These are phyloP conservation scores for Neofusicoccum sp. DNA, from an alignment of 2,329 filamentous ascomycete genomes.

Conservation along the genomic window DNA sequence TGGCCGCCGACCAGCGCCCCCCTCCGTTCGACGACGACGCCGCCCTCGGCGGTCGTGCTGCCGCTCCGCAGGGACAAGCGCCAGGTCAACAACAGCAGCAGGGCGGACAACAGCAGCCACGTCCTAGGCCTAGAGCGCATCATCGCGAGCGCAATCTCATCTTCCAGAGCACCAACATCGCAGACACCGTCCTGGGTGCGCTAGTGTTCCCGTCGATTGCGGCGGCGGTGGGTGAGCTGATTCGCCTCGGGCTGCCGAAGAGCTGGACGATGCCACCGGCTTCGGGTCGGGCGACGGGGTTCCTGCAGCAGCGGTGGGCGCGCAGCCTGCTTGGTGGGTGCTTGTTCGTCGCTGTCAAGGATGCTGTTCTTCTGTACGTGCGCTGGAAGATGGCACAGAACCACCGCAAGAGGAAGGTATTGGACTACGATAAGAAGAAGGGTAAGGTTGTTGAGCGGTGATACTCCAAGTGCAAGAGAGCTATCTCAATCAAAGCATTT, in stretches of 20 bases:
- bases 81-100: slow-evolving; percentile 29
- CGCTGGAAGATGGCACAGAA: slow-evolving; percentile 54
- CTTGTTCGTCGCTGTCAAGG: slow-evolving; percentile 82
- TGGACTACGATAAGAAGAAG: slow-evolving; percentile 43
- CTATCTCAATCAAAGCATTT: too few species aligned
- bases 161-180: slow-evolving; percentile 58
- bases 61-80: slow-evolving; percentile 17
- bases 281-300: slow-evolving; percentile 35
- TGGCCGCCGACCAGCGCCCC: slow-evolving; percentile 23
- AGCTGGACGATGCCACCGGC: slow-evolving; percentile 61
- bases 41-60: slow-evolving; percentile 27
- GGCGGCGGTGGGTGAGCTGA: slow-evolving; percentile 73
- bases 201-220: slow-evolving; percentile 83
- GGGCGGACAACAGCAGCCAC: slow-evolving; percentile 29
- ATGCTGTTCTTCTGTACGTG: slow-evolving; percentile 63
- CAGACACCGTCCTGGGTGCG: slow-evolving; percentile 65
- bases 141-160: slow-evolving; percentile 51
- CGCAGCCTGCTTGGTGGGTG: slow-evolving; percentile 87
- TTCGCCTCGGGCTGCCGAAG: slow-evolving; percentile 69
- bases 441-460: slow-evolving; percentile 17
- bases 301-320: slow-evolving; percentile 86
- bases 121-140: slow-evolving; percentile 29
- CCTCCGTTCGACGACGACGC: slow-evolving; percentile 32
- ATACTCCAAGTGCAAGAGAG: too few species aligned
- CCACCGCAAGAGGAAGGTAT: slow-evolving; percentile 48